phyloP scores from a whole-genome alignment of 768 basidiomycete genomes.

The Kwoniella mangroviensis region DNA sequence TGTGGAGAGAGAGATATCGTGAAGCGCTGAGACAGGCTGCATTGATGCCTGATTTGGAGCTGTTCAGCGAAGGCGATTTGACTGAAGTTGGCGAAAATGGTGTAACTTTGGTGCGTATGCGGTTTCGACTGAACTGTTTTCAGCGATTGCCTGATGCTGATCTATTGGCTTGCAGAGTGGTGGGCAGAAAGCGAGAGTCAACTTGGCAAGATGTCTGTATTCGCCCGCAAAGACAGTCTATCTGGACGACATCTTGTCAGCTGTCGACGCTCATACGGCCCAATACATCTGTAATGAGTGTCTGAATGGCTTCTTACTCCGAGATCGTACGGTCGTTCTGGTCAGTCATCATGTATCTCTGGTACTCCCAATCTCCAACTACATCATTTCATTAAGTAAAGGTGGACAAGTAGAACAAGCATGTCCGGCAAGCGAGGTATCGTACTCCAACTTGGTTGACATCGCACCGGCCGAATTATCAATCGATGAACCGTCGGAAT shows the following conservation, averaged over 20 bases:
- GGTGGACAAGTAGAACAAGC: constrained; percentile 38
- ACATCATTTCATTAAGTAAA: constrained; percentile 36
- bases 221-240: constrained; percentile 53
- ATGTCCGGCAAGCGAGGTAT: constrained; percentile 28
- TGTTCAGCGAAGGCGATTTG: constrained; percentile 50
- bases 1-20: constrained; percentile 45
- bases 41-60: constrained; percentile 47
- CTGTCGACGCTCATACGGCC: constrained; percentile 57
- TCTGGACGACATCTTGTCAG: constrained; percentile 53
- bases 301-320: constrained; percentile 41
- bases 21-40: constrained; percentile 45
- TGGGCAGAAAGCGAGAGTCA: constrained; percentile 51
- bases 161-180: constrained; percentile 31
- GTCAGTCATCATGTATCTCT: constrained; percentile 56
- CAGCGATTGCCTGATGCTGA: neutral
- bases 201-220: constrained; percentile 56
- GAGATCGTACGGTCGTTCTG: constrained; percentile 48
- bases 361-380: constrained; percentile 47
- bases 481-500: constrained; percentile 3
- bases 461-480: constrained; percentile 1
- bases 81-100: constrained; percentile 57
- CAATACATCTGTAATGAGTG: constrained; percentile 51
- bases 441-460: constrained; percentile 1
- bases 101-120: constrained; percentile 38
- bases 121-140: too few species aligned